A percentile compares a stretch with the other conserved stretches of the same genome.
phyloP scores from a whole-genome alignment of 805 yeast genomes.

The Saccharomycopsis sp. region DNA sequence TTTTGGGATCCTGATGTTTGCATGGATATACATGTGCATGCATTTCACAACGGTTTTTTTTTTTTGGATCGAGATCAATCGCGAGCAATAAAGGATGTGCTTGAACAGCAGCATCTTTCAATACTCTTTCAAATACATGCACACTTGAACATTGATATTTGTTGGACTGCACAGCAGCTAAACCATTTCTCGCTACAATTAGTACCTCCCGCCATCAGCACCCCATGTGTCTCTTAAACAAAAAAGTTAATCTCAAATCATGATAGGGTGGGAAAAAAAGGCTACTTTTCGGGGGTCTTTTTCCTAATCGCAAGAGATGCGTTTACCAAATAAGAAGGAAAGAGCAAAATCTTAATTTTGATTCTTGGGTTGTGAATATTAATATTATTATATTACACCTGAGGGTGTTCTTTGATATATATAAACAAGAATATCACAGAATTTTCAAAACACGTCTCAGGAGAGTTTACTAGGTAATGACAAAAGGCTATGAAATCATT shows the following conservation, averaged over 20 bases:
- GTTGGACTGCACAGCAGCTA: too few relatives aligned
- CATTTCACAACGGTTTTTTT: too few relatives aligned
- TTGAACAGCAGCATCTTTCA: too few relatives aligned
- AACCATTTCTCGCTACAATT: too few relatives aligned
- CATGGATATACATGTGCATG: background rate
- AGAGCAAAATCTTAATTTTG: background rate
- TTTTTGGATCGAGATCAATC: too few relatives aligned
- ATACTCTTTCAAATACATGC: too few relatives aligned
- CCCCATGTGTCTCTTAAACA: background rate
- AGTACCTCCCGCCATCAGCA: background rate
- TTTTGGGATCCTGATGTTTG: background rate
- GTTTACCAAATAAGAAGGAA: background rate
- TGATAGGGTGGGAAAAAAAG: constrained; percentile 2
- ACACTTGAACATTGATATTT: too few relatives aligned
- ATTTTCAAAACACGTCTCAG: background rate
- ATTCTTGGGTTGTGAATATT: background rate
- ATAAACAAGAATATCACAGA: background rate
- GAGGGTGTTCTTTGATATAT: background rate
- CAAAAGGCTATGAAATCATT: background rate
- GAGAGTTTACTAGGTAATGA: background rate
- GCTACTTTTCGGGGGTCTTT: background rate
- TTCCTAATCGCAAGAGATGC: background rate
- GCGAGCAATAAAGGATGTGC: too few relatives aligned
- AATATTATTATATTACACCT: background rate
- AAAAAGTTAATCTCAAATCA: background rate